Evolutionary conservation across 176 grass and related monocot species (phyloP), one percentile per base, ranked within the genome.

Genomic region (Tillandsia leiboldiana): DNA sequence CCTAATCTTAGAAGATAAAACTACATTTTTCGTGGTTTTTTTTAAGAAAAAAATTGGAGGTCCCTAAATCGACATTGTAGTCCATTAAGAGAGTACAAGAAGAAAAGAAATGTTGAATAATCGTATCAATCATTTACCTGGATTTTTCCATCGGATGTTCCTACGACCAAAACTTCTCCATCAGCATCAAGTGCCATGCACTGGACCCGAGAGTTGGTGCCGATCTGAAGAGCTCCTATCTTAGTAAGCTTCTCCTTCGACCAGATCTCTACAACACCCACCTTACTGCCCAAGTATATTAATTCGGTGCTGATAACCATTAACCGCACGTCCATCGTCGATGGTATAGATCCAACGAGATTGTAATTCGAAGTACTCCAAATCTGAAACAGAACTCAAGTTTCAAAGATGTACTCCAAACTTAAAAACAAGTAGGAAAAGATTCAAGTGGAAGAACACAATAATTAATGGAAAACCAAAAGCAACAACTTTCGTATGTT

Each of bases 131-230:
- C 48, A 14, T 0, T 52, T 23, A 89, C 87, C 87, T 83, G 87
- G 54, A 90, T 83, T 26, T 26, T 83, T 26, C 87, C 87, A 62
- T 86, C 83, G 1, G 83, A 90, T 17, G 83, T 86, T 22, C 83
- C 87, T 17, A 86, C 51, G 18, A 90, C 77, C 17, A 90, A 52
- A 11, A 90, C 67, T 47, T 90, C 87, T 51, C 73, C 87, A 58
- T 90, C 83, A 48, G n/a, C 70, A 17, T 90, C 83, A 72, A 90
- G 80, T 13, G 81, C 87, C 80, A 90, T 90, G 77, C 83, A 90
- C 48, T 90, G 83, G 63, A 90, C 70, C 26, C 73, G 74, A 50
- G 69, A 83, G 62, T 83, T 50, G 0, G 80, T 75, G 6, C 83
- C 87, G 1, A 70, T 84, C 77, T 86, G 83, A 53, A 90, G 80